Conservation (phyloP, 2,329 filamentous ascomycete species). For the Periglandula ipomoeae region DNA sequence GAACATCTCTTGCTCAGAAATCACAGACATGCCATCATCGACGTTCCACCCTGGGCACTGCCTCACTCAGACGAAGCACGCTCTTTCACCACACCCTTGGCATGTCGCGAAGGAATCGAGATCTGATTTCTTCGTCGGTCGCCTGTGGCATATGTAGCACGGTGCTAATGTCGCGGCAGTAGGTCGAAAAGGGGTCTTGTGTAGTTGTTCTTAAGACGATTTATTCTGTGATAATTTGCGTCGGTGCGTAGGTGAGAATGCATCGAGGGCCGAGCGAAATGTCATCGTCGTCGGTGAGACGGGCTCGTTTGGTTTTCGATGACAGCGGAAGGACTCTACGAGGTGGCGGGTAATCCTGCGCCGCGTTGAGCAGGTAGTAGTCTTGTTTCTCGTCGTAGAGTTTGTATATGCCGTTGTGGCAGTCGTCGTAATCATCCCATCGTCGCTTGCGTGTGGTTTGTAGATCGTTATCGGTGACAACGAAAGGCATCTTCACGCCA, state of each 20-base stretch:
- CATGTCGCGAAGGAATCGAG: conserved; percentile 59
- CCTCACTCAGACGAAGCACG: conserved; percentile 62
- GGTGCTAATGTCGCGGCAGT: conserved; percentile 32
- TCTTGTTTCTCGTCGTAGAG: conserved; percentile 18
- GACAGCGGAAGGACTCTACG: conserved; percentile 23
- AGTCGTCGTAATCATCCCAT: conserved; percentile 21
- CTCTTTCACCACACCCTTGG: conserved; percentile 48
- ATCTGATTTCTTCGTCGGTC: conserved; percentile 55
- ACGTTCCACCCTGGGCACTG: conserved; percentile 45
- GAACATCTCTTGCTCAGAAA: conserved; percentile 26
- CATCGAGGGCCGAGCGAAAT: conserved; percentile 11
- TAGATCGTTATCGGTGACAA: conserved; percentile 16
- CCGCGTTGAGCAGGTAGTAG: conserved; percentile 18
- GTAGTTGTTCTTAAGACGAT: too few species aligned
- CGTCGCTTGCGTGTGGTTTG: conserved; percentile 26
- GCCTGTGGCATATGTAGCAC: conserved; percentile 60
- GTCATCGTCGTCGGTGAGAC: conserved; percentile 18
- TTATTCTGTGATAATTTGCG: conserved; percentile 14
- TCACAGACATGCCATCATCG: conserved; percentile 11
- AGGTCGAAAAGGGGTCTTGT: conserved; percentile 4
- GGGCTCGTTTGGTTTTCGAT: conserved; percentile 18
- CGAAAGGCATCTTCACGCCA: conserved; percentile 24
- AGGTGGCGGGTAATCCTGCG: conserved; percentile 13
- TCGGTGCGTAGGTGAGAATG: conserved; percentile 12
- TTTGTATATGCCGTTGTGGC: conserved; percentile 16